A percentile compares a stretch with the other conserved stretches of the same genome.
Conservation (phyloP, 2,329 filamentous ascomycete genomes). For the Cladophialophora yegresii region DNA sequence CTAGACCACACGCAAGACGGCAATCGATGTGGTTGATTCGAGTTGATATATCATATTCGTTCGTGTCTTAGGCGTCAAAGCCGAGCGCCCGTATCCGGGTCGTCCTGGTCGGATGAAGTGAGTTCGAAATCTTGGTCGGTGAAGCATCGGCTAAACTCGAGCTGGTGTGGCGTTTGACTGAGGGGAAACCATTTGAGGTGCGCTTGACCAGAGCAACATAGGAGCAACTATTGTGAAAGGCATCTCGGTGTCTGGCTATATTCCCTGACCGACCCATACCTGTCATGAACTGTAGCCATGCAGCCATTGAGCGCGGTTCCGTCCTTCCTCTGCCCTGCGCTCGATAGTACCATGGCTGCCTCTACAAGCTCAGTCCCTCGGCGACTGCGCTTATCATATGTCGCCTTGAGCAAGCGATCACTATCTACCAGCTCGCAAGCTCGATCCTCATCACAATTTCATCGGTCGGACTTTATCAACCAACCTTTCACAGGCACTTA, state of each 20-base stretch:
- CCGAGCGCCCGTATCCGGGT: neutral
- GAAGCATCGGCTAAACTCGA: conserved; percentile 6
- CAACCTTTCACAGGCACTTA: conserved; percentile 65
- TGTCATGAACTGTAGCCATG: conserved; percentile 11
- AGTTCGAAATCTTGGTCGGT: neutral
- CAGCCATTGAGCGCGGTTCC: conserved; percentile 16
- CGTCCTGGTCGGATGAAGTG: neutral
- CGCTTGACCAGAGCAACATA: neutral
- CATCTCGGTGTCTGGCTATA: neutral
- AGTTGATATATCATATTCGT: neutral
- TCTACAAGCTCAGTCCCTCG: conserved; percentile 19
- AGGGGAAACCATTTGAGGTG: conserved; percentile 1
- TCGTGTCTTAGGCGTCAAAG: neutral
- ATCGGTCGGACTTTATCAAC: conserved; percentile 63
- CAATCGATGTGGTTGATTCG: neutral
- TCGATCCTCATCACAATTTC: conserved; percentile 54
- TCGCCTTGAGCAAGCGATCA: conserved; percentile 27
- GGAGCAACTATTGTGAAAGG: neutral
- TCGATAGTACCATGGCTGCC: conserved; percentile 23
- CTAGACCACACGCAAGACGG: neutral
- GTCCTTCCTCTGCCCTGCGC: conserved; percentile 28
- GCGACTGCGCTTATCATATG: conserved; percentile 26
- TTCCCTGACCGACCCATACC: neutral
- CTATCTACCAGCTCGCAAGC: conserved; percentile 15
- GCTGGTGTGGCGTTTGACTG: conserved; percentile 5